Evolutionary conservation across 352 stramenopile species (phyloP), one percentile per base, ranked within the genome.

Genomic region (Phytophthora parvispora): DNA sequence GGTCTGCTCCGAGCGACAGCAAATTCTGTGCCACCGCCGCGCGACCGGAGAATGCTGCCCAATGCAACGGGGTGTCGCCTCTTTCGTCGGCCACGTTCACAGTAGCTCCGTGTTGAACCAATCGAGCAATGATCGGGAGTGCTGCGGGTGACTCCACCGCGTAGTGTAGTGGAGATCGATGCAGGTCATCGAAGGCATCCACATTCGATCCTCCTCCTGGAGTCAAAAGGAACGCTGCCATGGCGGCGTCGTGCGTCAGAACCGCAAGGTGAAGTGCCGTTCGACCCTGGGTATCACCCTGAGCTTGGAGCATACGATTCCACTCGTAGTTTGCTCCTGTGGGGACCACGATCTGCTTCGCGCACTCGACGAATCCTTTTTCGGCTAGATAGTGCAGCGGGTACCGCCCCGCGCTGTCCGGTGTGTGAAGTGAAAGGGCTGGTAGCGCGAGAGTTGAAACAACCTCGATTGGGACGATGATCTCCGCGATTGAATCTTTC

Each of bases 41-140:
- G 22, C 82, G 78, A 47, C 88, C 88, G 1, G 72, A 81, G 13
- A 89, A 75, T 0, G 86, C 88, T 1, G 85, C 77, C 69, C 75
- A 93, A 65, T 96, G 88, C 25, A 96, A 61, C 20, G 84, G 72
- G 0, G 83, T 92, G 49, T 93, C 88, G 5, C 88, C 86, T 36
- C 86, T 68, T 70, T 89, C 81, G 28, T 96, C 88, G 0, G 60
- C 64, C 10, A 75, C 57, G 58, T 90, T 88, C 25, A 87, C 18
- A 28, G 81, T 75, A 8, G 74, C 81, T 32, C 83, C 76, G 18
- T 69, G 52, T 29, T 80, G 58, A 25, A 57, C n/a, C 22, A 72
- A 34, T 9, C 62, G 66, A 57, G 56, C 54, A 34, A 72, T 72
- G 22, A 69, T 53, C 24, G 43, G 15, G 16, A 75, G 60, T 25